Evolutionary conservation across 2,329 filamentous ascomycete genomes (phyloP).

Genomic region (Coniochaeta hoffmannii): DNA sequence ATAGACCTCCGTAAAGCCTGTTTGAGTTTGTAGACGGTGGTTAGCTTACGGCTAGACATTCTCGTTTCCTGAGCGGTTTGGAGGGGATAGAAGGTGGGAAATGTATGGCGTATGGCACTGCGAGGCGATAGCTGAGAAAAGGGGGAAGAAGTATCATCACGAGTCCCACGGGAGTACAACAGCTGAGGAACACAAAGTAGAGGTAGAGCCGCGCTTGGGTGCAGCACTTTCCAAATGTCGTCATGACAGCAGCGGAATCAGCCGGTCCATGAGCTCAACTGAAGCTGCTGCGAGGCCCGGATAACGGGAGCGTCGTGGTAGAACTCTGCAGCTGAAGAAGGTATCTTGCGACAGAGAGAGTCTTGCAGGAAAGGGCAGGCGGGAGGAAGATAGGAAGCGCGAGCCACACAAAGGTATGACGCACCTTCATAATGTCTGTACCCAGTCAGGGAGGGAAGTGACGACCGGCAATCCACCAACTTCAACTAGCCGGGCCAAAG

Average conservation of each 20-base stretch:
- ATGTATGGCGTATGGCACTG: background rate
- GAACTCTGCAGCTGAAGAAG: background rate
- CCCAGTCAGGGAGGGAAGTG: background rate
- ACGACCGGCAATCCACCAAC: background rate
- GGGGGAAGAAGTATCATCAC: background rate
- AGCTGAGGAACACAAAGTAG: background rate
- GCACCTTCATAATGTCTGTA: slow-evolving; percentile 2
- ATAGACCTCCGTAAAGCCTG: slow-evolving; percentile 76
- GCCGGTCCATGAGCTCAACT: background rate
- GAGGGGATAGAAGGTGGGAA: background rate
- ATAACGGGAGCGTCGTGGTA: background rate
- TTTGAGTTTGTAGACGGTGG: slow-evolving; percentile 24
- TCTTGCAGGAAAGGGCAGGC: background rate
- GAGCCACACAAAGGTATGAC: background rate
- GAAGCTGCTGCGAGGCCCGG: background rate
- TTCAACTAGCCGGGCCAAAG: background rate
- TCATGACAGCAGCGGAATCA: background rate
- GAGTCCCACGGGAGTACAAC: background rate
- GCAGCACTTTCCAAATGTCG: background rate
- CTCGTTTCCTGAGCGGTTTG: background rate
- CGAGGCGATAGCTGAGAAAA: background rate
- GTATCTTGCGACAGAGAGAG: background rate
- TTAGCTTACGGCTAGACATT: background rate
- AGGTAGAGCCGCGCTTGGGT: background rate
- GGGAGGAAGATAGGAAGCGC: background rate